A percentile compares a stretch with the other conserved stretches of the same genome.
Evolutionary conservation across 2,329 filamentous ascomycete genomes (phyloP).

Genomic region (Fusarium guadeloupense): DNA sequence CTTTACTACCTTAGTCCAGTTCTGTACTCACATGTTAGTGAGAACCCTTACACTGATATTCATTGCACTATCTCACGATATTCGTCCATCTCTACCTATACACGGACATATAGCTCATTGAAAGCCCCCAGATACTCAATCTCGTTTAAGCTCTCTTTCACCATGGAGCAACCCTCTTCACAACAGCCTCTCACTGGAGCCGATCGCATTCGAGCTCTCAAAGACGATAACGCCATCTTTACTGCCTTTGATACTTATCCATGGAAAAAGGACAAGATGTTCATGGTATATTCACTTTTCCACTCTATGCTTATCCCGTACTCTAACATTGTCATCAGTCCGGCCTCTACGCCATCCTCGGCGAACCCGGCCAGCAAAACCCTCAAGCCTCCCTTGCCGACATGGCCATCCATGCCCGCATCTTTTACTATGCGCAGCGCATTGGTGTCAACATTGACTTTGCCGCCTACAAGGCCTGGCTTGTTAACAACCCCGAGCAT

Average conservation of each 20-base stretch:
- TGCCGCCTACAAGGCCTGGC: constrained; percentile 72
- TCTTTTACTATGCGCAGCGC: constrained; percentile 70
- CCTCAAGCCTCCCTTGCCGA: constrained; percentile 60
- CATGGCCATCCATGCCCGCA: constrained; percentile 73
- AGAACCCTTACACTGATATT: constrained; percentile 11
- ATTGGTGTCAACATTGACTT: constrained; percentile 69
- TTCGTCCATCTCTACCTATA: background rate
- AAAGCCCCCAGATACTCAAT: background rate
- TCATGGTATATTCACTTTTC: constrained; percentile 61
- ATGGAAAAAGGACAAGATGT: constrained; percentile 74
- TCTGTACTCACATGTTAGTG: constrained; percentile 40
- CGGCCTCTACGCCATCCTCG: constrained; percentile 72
- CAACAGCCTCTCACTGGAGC: constrained; percentile 43
- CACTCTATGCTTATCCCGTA: background rate
- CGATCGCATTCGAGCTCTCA: constrained; percentile 52
- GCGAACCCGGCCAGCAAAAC: constrained; percentile 55
- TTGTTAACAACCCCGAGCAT: constrained; percentile 51
- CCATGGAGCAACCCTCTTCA: constrained; percentile 33
- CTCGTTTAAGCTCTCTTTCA: background rate
- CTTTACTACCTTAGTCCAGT: background rate
- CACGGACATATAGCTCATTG: constrained; percentile 5
- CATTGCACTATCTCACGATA: constrained; percentile 2
- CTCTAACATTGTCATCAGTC: constrained; percentile 49
- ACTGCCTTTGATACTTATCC: constrained; percentile 71
- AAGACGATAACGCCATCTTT: constrained; percentile 59